phyloP scores from a whole-genome alignment of 805 yeast genomes.

The Metschnikowia chrysomelidarum region DNA sequence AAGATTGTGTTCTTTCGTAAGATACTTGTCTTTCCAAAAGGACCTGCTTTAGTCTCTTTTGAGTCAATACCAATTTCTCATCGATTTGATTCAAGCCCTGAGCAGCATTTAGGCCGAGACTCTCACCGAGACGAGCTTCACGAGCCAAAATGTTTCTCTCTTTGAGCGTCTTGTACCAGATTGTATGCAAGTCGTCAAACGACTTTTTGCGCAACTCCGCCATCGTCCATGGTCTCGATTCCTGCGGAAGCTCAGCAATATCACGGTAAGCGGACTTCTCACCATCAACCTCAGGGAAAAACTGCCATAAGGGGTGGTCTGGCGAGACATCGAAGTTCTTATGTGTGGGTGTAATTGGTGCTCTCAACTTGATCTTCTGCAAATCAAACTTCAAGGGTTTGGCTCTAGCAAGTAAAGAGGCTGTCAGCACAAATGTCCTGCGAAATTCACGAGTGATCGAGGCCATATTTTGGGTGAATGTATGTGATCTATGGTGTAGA shows the following conservation, averaged over 20 bases:
- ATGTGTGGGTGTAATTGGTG: slow-evolving; percentile 84
- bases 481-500: too few species aligned
- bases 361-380: slow-evolving; percentile 54
- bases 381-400: slow-evolving; percentile 24
- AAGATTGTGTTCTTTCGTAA: slow-evolving; percentile 54
- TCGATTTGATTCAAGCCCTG: slow-evolving; percentile 42
- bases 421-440: slow-evolving; percentile 14
- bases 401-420: slow-evolving; percentile 12
- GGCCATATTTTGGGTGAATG: slow-evolving; percentile 7
- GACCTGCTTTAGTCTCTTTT: slow-evolving; percentile 73
- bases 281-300: slow-evolving; percentile 57
- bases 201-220: slow-evolving; percentile 88
- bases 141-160: slow-evolving; percentile 79
- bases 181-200: slow-evolving; percentile 84
- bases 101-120: slow-evolving; percentile 26
- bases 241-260: slow-evolving; percentile 47
- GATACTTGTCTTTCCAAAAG: slow-evolving; percentile 81
- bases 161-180: slow-evolving; percentile 85
- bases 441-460: slow-evolving; percentile 8
- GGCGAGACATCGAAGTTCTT: slow-evolving; percentile 69
- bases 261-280: slow-evolving; percentile 56
- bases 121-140: slow-evolving; percentile 60
- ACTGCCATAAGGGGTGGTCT: slow-evolving; percentile 94
- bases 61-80: slow-evolving; percentile 34
- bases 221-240: slow-evolving; percentile 80